Conservation (phyloP, 2,329 filamentous ascomycete species). For the Botrytis aclada region DNA sequence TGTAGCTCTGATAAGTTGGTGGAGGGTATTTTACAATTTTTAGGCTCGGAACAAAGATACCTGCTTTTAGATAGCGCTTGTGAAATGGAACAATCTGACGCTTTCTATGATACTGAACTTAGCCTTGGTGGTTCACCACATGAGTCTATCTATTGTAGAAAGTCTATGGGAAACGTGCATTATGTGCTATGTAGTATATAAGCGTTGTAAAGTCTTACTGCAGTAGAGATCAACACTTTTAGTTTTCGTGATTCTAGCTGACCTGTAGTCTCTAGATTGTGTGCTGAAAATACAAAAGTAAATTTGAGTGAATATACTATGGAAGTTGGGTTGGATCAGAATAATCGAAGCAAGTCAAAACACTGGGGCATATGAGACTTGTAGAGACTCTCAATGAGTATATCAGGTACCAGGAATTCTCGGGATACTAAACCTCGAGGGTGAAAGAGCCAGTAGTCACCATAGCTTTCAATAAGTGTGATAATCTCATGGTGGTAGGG, state of each 20-base stretch:
- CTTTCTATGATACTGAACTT: not conserved
- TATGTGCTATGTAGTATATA: not conserved
- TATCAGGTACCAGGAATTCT: not conserved
- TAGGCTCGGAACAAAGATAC: fast-evolving
- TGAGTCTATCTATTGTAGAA: not conserved
- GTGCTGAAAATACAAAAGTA: not conserved
- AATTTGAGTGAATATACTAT: not conserved
- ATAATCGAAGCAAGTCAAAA: not conserved
- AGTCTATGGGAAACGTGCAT: not conserved
- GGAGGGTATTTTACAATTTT: too few relatives aligned
- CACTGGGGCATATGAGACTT: not conserved
- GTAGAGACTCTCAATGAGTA: not conserved
- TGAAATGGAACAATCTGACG: too few relatives aligned
- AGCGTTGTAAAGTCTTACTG: not conserved
- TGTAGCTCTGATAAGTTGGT: too few relatives aligned
- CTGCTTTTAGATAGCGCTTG: too few relatives aligned
- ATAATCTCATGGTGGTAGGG: not conserved
- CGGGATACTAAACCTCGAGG: not conserved
- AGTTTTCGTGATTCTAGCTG: not conserved
- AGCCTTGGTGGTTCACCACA: not conserved
- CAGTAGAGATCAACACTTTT: not conserved
- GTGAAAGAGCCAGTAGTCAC: not conserved
- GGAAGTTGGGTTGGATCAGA: not conserved
- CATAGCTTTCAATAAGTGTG: not conserved
- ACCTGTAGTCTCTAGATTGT: not conserved